These are phyloP conservation scores for Kurtzmaniella quercitrusa DNA, from an alignment of 1,139 yeast genomes.

Conservation along the genomic window DNA sequence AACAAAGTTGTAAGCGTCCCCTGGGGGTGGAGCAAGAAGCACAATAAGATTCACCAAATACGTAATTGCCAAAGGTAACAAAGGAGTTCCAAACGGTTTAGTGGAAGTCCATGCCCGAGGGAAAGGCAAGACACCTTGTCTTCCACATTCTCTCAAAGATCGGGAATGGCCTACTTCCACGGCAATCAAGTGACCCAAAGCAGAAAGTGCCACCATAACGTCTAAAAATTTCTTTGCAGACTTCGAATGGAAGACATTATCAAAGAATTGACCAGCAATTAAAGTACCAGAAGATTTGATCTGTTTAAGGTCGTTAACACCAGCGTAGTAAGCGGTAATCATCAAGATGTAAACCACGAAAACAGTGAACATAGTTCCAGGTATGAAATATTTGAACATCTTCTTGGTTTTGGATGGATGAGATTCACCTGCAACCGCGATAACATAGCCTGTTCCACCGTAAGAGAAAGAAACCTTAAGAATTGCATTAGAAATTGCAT, in stretches of 20 bases:
- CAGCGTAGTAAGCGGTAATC: conserved; percentile 38
- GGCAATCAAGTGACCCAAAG: conserved; percentile 40
- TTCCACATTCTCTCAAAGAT: conserved; percentile 41
- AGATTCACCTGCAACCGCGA: conserved; percentile 37
- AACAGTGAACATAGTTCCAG: conserved; percentile 28
- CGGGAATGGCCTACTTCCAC: conserved; percentile 39
- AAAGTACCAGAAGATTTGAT: conserved; percentile 30
- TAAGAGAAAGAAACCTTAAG: conserved; percentile 41
- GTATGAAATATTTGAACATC: conserved; percentile 30
- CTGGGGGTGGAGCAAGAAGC: conserved; percentile 41
- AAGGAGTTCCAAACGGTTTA: conserved; percentile 41
- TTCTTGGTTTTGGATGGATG: conserved; percentile 24
- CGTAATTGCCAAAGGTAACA: conserved; percentile 33
- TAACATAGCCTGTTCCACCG: conserved; percentile 36
- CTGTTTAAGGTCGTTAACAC: conserved; percentile 21
- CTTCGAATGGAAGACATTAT: conserved; percentile 28
- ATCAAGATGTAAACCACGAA: conserved; percentile 32
- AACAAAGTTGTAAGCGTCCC: conserved; percentile 44
- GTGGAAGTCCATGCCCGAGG: conserved; percentile 36
- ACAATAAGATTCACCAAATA: conserved; percentile 36
- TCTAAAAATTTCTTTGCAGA: conserved; percentile 30
- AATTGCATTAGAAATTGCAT: conserved; percentile 39
- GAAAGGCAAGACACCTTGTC: conserved; percentile 45
- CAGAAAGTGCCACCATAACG: conserved; percentile 38
- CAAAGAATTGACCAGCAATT: conserved; percentile 31